Conservation (phyloP, 164 flowering plant species). For the Magnolia kwangsiensis region DNA sequence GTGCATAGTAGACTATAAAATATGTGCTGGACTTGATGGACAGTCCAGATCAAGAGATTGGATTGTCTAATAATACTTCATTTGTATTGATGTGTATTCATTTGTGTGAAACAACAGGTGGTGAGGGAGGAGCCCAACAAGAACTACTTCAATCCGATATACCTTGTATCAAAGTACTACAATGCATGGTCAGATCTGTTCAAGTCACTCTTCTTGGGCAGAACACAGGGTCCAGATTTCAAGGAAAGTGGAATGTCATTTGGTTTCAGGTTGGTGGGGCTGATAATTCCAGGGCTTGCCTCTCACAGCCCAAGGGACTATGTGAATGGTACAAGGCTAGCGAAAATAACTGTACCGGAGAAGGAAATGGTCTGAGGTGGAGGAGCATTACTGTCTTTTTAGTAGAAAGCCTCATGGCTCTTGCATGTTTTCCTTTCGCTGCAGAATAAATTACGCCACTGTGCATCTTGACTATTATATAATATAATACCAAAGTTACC, state of each 20-base stretch:
- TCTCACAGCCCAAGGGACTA: slow-evolving; percentile 27
- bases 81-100: too few species aligned
- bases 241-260: slow-evolving; percentile 13
- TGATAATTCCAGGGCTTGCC: slow-evolving; percentile 17
- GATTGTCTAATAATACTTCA: too few species aligned
- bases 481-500: too few species aligned
- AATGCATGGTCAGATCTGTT: slow-evolving; percentile 17
- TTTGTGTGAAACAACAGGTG: slow-evolving; percentile 16
- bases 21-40: too few species aligned
- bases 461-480: too few species aligned
- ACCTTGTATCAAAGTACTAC: slow-evolving; percentile 7
- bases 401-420: too few species aligned
- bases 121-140: slow-evolving; percentile 24
- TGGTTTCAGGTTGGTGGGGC: background rate
- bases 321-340: slow-evolving; percentile 17
- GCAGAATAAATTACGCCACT: too few species aligned
- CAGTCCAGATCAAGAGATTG: too few species aligned
- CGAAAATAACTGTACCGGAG: background rate
- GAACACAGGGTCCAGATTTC: slow-evolving; percentile 14
- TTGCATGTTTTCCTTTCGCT: too few species aligned
- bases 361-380: background rate
- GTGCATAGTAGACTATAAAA: too few species aligned
- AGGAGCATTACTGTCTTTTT: too few species aligned
- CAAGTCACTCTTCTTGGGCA: slow-evolving; percentile 3
- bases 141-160: slow-evolving; percentile 20